Evolutionary conservation across 331 rosid genomes (phyloP).

Genomic region (Cydonia oblonga): DNA sequence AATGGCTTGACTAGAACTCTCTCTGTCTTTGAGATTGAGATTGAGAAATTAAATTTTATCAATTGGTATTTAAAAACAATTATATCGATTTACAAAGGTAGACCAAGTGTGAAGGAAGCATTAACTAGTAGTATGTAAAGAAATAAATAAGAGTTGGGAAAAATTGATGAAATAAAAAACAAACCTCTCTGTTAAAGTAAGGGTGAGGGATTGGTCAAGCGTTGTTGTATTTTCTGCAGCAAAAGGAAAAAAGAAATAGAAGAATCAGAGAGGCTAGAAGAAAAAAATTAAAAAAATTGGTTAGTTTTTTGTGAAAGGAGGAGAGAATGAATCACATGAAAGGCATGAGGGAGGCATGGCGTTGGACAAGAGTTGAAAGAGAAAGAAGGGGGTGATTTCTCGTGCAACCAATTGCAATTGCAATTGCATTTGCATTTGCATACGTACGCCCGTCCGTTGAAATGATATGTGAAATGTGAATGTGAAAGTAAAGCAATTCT

Average conservation of each 20-base stretch:
- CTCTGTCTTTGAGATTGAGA: background rate
- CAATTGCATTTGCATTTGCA: background rate
- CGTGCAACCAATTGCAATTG: slow-evolving; percentile 28
- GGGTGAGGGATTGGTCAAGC: slow-evolving; percentile 32
- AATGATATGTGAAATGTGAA: background rate
- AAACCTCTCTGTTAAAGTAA: slow-evolving; percentile 38
- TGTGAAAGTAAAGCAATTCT: slow-evolving; percentile 19
- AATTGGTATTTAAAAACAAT: background rate
- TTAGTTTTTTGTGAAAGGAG: background rate
- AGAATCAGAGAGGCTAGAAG: slow-evolving; percentile 20
- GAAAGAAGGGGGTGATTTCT: slow-evolving; percentile 28
- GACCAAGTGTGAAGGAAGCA: slow-evolving; percentile 1
- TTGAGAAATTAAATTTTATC: background rate
- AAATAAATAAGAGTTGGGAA: background rate
- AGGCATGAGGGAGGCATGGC: slow-evolving; percentile 59
- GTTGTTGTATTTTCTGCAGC: slow-evolving; percentile 34
- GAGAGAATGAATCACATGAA: slow-evolving; percentile 46
- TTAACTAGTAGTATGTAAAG: background rate
- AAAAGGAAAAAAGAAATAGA: background rate
- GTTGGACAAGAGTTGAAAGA: slow-evolving; percentile 8
- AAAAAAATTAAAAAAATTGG: slow-evolving; percentile 3
- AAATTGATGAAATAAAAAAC: slow-evolving; percentile 11
- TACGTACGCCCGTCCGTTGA: background rate
- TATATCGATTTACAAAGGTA: slow-evolving; percentile 9
- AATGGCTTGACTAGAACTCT: slow-evolving; percentile 39